Evolutionary conservation across 495 filamentous ascomycete genomes (phyloP), one percentile per base, ranked within the genome.

Genomic region (Hyphodiscus hymeniophilus): DNA sequence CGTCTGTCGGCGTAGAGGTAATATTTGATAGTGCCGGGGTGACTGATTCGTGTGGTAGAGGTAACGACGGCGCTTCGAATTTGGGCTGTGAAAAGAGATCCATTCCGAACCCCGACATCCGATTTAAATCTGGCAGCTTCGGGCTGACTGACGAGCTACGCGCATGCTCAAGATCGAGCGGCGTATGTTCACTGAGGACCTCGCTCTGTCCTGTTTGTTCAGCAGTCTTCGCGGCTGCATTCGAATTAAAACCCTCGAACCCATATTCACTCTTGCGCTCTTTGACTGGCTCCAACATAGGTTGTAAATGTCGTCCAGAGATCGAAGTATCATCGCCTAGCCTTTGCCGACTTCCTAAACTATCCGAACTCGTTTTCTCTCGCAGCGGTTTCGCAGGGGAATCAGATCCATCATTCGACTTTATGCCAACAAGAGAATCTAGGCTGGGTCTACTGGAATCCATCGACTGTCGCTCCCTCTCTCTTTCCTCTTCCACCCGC

Each of bases 401-500:
- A 18, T 46, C 44, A 2, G 53, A 48, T 24, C 45, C 20, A 30
- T 52, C 51, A n/a, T 20, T 52, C 2, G 43, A 11, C 36, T 32
- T 52, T 0, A 31, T n/a, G 24, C 54, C 54, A 34, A 54, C 33
- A 16, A 62, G 45, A 28, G 64, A 62, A 47, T 73, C 72, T 48
- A 70, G 53, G 42, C 64, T 75, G 21, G 70, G 66, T 42, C 67
- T 63, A 28, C 65, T 61, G 12, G 75, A 74, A 0, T 81, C 80
- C 45, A 71, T 60, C 16, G 74, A 73, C 38, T 67, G 69, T 11
- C 72, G 63, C 60, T 80, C 85, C 51, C 85, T 82, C 39, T 76
- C 77, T 46, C 68, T 74, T 48, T 86, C 84, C 52, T 87, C 84
- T 36, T 76, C 77, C 61, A 85, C 70, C 2, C 84, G 77, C 47